Percentiles rank a stretch among this genome's conserved stretches.
Conservation (phyloP, 2,329 filamentous ascomycete genomes). For the Aureobasidium lini region DNA sequence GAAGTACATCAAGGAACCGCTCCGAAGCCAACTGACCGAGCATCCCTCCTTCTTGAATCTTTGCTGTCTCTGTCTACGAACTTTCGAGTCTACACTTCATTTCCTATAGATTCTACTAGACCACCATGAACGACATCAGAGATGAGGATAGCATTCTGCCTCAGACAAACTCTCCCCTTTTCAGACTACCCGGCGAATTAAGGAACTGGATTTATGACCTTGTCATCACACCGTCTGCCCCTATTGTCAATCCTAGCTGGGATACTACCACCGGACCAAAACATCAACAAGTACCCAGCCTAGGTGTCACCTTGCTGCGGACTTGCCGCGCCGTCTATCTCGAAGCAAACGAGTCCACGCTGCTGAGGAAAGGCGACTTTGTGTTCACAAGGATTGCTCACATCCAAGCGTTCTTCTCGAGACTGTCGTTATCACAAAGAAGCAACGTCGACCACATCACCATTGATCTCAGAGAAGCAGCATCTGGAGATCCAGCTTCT, state of each 20-base stretch:
- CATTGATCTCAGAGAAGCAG: conserved; percentile 28
- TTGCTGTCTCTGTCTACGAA: background rate
- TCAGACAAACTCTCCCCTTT: conserved; percentile 15
- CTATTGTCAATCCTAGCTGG: conserved; percentile 17
- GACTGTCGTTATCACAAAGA: conserved; percentile 20
- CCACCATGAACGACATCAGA: background rate
- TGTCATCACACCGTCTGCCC: conserved; percentile 9
- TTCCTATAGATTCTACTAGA: background rate
- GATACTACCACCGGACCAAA: background rate
- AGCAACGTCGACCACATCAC: conserved; percentile 28
- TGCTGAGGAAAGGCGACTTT: conserved; percentile 31
- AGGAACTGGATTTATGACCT: conserved; percentile 18
- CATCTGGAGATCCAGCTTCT: background rate
- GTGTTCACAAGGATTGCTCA: conserved; percentile 29
- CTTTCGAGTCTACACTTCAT: background rate
- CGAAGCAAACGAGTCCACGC: conserved; percentile 25
- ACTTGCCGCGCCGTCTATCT: conserved; percentile 30
- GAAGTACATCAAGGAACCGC: background rate
- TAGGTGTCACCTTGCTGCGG: conserved; percentile 24
- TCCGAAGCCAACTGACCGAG: background rate
- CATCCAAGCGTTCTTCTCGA: conserved; percentile 25
- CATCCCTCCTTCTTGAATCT: background rate
- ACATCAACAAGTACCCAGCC: conserved; percentile 11
- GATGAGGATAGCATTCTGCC: background rate
- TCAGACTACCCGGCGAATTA: conserved; percentile 18